Conservation (phyloP, 345 rosid genomes). For the Streptanthus diversifolius region DNA sequence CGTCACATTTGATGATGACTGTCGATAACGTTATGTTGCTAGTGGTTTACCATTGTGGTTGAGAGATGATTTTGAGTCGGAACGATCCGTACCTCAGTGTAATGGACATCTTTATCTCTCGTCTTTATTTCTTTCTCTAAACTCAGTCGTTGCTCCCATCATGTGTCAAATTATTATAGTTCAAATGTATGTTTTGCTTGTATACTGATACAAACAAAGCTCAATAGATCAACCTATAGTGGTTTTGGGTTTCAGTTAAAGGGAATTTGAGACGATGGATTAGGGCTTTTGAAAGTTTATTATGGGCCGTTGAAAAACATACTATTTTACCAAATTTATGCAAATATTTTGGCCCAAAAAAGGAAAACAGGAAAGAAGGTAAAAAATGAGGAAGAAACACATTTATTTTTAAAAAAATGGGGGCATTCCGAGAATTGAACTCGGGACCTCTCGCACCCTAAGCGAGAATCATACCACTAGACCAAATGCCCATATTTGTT, state of each 20-base stretch:
- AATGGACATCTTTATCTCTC: no score
- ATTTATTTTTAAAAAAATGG: neutral
- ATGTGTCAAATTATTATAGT: neutral
- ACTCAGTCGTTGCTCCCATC: neutral
- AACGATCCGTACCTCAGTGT: neutral
- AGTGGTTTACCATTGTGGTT: no score
- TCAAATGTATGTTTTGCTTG: neutral
- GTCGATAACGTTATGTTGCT: no score
- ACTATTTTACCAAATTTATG: neutral
- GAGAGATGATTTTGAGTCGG: neutral
- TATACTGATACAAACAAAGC: no score
- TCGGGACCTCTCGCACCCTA: conserved; percentile 87
- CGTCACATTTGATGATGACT: no score
- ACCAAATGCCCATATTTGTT: conserved; percentile 57
- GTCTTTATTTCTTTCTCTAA: no score
- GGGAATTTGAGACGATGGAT: neutral
- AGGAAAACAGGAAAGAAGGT: neutral
- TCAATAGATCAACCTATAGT: no score
- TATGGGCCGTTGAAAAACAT: neutral
- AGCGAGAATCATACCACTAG: conserved; percentile 92
- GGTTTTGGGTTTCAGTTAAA: no score
- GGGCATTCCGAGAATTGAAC: conserved; percentile 79
- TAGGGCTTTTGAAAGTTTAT: no score
- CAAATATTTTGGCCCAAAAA: conserved; percentile 13
- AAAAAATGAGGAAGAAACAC: neutral